Evolutionary conservation across 257 asterid genomes (phyloP).

Genomic region (Fraxinus cuspidata): DNA sequence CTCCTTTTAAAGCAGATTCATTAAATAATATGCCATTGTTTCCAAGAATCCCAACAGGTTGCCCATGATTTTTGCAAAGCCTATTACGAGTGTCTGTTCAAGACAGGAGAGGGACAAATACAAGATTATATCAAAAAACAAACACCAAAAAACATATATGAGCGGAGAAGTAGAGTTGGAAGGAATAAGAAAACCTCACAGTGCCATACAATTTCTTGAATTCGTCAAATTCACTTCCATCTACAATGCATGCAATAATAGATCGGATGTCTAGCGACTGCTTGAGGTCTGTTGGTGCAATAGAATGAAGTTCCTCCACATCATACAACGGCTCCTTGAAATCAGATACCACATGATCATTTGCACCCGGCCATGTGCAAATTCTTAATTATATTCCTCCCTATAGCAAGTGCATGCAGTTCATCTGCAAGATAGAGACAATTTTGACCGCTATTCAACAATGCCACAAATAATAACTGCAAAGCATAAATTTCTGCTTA

Average conservation of each 20-base stretch:
- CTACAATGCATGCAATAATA: slow-evolving; percentile 82
- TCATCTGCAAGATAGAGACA: slow-evolving; percentile 64
- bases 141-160: not conserved
- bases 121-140: not conserved
- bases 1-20: slow-evolving; percentile 96
- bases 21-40: slow-evolving; percentile 89
- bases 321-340: slow-evolving; percentile 82
- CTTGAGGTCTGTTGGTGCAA: slow-evolving; percentile 93
- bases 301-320: slow-evolving; percentile 72
- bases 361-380: slow-evolving; percentile 68
- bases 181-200: slow-evolving; percentile 60
- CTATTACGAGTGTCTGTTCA: slow-evolving; percentile 89
- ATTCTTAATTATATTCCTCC: slow-evolving; percentile 89
- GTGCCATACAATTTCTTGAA: slow-evolving; percentile 99
- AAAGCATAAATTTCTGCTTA: slow-evolving; percentile 19
- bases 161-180: slow-evolving; percentile 11
- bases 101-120: slow-evolving; percentile 12
- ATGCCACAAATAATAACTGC: slow-evolving; percentile 3
- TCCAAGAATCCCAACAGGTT: slow-evolving; percentile 93
- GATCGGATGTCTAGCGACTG: slow-evolving; percentile 86
- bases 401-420: slow-evolving; percentile 85
- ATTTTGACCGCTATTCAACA: slow-evolving; percentile 4
- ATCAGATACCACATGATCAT: slow-evolving; percentile 39
- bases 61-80: slow-evolving; percentile 91
- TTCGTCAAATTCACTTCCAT: slow-evolving; percentile 96